These are phyloP conservation scores for Erodium trifolium DNA, from an alignment of 441 rosid species.

Conservation along the genomic window DNA sequence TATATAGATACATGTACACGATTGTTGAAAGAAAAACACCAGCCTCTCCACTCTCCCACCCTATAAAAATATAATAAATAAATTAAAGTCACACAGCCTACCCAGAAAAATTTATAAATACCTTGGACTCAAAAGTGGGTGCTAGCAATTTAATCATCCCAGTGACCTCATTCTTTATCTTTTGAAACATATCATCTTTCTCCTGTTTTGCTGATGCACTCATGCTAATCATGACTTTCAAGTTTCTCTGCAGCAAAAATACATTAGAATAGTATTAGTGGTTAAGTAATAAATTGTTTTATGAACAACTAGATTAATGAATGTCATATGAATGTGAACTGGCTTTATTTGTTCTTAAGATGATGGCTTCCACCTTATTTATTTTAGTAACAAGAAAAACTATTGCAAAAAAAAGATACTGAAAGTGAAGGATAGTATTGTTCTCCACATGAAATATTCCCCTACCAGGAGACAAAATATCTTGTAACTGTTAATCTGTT, in stretches of 20 bases:
- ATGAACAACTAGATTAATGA: not conserved
- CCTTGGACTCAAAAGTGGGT: constrained; percentile 61
- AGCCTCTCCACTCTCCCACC: not conserved
- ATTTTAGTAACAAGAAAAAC: no score
- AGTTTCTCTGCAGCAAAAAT: constrained; percentile 61
- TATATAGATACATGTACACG: no score
- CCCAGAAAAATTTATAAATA: constrained; percentile 11
- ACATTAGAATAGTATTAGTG: constrained; percentile 2
- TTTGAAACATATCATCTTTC: constrained; percentile 75
- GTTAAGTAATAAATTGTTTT: no score
- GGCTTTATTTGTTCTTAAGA: not conserved
- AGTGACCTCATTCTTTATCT: constrained; percentile 72
- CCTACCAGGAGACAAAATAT: no score
- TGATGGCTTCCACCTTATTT: no score
- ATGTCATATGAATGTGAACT: not conserved
- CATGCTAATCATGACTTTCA: constrained; percentile 66
- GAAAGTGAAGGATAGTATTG: not conserved
- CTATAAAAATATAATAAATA: no score
- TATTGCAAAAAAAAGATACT: not conserved
- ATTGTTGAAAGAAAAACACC: no score
- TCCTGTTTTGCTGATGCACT: constrained; percentile 47
- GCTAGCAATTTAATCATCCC: constrained; percentile 58
- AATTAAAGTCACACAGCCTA: not conserved
- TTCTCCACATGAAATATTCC: no score
- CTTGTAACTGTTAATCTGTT: no score